Base-by-base conservation (phyloP, 2,329 filamentous ascomycete genomes). In the Colletotrichum lindemuthianum region DNA sequence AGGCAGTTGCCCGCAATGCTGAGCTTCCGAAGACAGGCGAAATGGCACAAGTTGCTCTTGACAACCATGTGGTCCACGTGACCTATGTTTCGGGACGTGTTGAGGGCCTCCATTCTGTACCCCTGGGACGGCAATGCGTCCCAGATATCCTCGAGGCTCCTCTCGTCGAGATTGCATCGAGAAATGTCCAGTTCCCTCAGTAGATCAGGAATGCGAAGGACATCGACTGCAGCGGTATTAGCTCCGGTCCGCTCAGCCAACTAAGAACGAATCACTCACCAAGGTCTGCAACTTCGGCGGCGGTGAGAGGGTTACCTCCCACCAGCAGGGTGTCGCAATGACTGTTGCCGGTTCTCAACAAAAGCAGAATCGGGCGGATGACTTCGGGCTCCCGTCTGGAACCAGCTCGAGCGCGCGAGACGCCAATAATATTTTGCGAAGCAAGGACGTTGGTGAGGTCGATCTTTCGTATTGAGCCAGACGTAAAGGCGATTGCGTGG, bases 401-500 rank as follows among this genome's bases (percentile, higher is more conserved):
- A 16, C 57, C 53, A 32, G 56, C 65, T 43, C 52, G 65, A 16
- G 34, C 51, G 34, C 48, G 61, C 6, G 60, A 59, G 8, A 50
- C 49, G 10, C 52, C 60, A 6, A 57, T 37, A 12, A 60, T 69
- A 8, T 65, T 66, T 40, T 48, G 56, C 8, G 63, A 68, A 9
- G 66, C 77, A 5, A 78, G 53, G 10, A 78, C 73, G 51, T 84
- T 83, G 13, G 79, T 81, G 37, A 87, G 72, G 66, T 87, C 84
- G 51, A 87, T 82, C 59, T 84, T 83, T 45, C 81, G 79, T 37
- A 87, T 80, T 0, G 82, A 85, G 63, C 85, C 84, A 1, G 84
- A 85, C 24, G 84, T 82, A 66, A 87, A 86, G 2, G 84, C 75
- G 16, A 88, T 72, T 1, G 84, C 83, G 50, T 87, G 84, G 12